These are phyloP conservation scores for Pythium dissotocum DNA, from an alignment of 352 stramenopile genomes.

Conservation along the genomic window DNA sequence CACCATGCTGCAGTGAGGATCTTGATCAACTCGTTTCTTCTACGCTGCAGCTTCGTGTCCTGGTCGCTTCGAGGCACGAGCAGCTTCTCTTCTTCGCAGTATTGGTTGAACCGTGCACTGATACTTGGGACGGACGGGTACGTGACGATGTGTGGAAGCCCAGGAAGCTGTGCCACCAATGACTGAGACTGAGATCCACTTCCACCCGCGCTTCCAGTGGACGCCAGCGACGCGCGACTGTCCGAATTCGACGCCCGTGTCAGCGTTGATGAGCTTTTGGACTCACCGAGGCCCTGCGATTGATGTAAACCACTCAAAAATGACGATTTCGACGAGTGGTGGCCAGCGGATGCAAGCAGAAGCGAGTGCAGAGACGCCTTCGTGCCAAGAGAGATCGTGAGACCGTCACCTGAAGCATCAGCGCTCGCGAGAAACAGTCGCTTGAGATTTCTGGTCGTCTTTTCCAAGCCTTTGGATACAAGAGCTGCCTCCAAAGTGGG, in stretches of 20 bases:
- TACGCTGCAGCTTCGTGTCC: slow-evolving; percentile 19
- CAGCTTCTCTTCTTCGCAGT: slow-evolving; percentile 8
- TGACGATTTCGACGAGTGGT: neutral
- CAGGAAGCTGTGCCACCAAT: neutral
- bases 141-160: neutral
- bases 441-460: slow-evolving; percentile 31
- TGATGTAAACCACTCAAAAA: neutral
- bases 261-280: slow-evolving; percentile 18
- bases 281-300: slow-evolving; percentile 1
- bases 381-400: slow-evolving; percentile 15
- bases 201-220: neutral
- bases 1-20: slow-evolving; percentile 20
- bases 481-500: slow-evolving; percentile 30
- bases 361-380: slow-evolving; percentile 20
- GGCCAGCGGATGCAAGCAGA: slow-evolving; percentile 9
- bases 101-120: slow-evolving; percentile 9
- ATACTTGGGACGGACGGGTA: slow-evolving; percentile 20
- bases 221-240: slow-evolving; percentile 14
- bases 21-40: slow-evolving; percentile 25
- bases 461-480: slow-evolving; percentile 26
- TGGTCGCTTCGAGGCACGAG: neutral
- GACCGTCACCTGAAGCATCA: neutral
- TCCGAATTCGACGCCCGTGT: slow-evolving; percentile 9
- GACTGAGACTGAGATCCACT: neutral
- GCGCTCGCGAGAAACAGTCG: slow-evolving; percentile 30